Conservation (phyloP, 192 early-diverging fungal genomes). For the Coemansia sp. region DNA sequence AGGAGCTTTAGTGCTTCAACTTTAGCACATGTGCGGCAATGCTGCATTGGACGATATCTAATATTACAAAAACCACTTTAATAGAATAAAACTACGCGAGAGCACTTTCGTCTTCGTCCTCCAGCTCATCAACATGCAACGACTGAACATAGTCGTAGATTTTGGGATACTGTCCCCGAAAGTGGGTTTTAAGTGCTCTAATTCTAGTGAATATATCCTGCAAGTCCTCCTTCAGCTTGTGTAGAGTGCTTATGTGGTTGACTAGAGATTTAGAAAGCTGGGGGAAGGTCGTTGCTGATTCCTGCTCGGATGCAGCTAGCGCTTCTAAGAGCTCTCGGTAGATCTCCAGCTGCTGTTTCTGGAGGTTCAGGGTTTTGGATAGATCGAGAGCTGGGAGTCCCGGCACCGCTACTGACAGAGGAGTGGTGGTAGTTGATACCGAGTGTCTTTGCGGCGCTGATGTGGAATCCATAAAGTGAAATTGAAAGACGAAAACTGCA, state of each 20-base stretch:
- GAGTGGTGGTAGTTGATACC: background rate
- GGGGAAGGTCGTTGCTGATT: conserved; percentile 35
- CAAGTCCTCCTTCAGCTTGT: conserved; percentile 38
- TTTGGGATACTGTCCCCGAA: conserved; percentile 30
- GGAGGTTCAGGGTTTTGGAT: conserved; percentile 15
- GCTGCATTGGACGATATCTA: background rate
- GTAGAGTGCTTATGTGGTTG: conserved; percentile 20
- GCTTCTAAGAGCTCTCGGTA: conserved; percentile 32
- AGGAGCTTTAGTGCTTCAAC: no score
- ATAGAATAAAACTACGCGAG: background rate
- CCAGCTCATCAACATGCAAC: conserved; percentile 40
- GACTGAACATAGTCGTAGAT: conserved; percentile 47
- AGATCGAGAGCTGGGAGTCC: conserved; percentile 31
- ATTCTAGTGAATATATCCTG: conserved; percentile 43
- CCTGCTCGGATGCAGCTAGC: conserved; percentile 29
- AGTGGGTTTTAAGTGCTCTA: conserved; percentile 30
- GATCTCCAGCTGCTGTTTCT: conserved; percentile 31
- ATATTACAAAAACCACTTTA: background rate
- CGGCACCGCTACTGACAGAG: conserved; percentile 20
- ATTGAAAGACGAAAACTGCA: background rate
- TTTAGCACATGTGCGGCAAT: background rate
- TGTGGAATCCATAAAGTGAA: background rate
- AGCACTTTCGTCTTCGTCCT: conserved; percentile 21
- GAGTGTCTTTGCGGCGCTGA: background rate
- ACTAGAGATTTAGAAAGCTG: conserved; percentile 31